Evolutionary conservation across 129 eudicot species (phyloP).

Genomic region (Rutidosis leptorrhynchoides): DNA sequence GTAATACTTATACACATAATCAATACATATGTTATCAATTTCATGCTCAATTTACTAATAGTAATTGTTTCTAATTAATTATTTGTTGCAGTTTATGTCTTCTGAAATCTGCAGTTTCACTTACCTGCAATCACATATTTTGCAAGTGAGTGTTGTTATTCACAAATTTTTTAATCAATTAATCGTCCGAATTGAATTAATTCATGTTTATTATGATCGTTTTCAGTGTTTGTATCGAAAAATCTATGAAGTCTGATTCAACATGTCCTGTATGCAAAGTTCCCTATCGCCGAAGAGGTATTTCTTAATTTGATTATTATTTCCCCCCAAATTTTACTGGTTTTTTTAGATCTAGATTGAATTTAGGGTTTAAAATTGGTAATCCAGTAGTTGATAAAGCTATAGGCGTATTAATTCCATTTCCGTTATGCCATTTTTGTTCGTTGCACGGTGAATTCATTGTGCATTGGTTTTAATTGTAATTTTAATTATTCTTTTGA

Average conservation of each 20-base stretch:
- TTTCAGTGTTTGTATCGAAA: conserved; percentile 70
- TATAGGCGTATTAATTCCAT: not conserved
- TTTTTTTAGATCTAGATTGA: not conserved
- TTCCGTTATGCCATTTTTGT: not conserved
- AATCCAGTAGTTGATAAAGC: not conserved
- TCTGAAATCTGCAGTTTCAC: conserved; percentile 72
- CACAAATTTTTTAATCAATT: not conserved
- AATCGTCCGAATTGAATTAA: not conserved
- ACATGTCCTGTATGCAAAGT: conserved; percentile 89
- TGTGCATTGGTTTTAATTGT: too few species aligned
- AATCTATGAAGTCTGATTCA: conserved; percentile 72
- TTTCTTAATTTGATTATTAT: not conserved
- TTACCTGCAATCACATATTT: conserved; percentile 90
- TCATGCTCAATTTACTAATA: not conserved
- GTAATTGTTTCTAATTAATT: not conserved
- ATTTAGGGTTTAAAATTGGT: not conserved
- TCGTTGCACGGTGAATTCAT: not conserved
- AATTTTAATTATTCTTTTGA: not conserved
- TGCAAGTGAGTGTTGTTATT: conserved; percentile 61
- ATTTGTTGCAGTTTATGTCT: conserved; percentile 69
- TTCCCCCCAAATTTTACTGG: not conserved
- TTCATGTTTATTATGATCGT: not conserved
- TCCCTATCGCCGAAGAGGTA: conserved; percentile 90
- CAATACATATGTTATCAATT: not conserved
- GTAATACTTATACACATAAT: conserved; percentile 31